These are phyloP conservation scores for Chrysanthemum makinoi DNA, from an alignment of 129 eudicot species.

Conservation along the genomic window DNA sequence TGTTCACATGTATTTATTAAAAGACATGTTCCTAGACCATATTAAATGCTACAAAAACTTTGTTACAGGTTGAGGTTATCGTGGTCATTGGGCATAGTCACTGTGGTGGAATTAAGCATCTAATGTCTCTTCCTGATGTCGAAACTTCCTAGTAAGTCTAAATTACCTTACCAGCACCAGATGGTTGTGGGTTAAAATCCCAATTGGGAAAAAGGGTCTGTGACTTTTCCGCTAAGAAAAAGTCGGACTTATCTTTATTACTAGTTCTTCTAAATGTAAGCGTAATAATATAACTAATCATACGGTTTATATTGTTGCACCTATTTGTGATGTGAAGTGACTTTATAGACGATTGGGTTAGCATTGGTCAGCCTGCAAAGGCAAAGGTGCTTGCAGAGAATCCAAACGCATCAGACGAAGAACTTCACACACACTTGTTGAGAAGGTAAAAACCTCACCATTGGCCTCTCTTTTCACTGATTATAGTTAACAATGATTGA, in stretches of 20 bases:
- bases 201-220: too few species aligned
- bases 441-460: slow-evolving; percentile 19
- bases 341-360: slow-evolving; percentile 29
- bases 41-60: too few species aligned
- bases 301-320: neutral
- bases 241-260: too few species aligned
- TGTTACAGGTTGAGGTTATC: slow-evolving; percentile 27
- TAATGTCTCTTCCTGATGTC: slow-evolving; percentile 23
- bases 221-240: too few species aligned
- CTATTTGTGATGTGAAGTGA: slow-evolving; percentile 24
- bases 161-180: neutral
- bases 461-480: neutral
- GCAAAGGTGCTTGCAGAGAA: slow-evolving; percentile 19
- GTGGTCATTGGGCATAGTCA: slow-evolving; percentile 30
- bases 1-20: too few species aligned
- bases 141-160: slow-evolving; percentile 21
- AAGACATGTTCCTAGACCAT: too few species aligned
- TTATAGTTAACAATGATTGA: neutral
- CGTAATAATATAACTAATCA: neutral
- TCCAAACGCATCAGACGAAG: slow-evolving; percentile 2
- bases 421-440: slow-evolving; percentile 32
- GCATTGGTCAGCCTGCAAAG: slow-evolving; percentile 25
- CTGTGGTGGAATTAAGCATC: slow-evolving; percentile 31
- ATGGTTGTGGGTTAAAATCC: too few species aligned
- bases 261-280: too few species aligned